Percentiles rank a stretch among this genome's conserved stretches.
Evolutionary conservation across 768 basidiomycete species (phyloP).

Genomic region (Artomyces pyxidatus): DNA sequence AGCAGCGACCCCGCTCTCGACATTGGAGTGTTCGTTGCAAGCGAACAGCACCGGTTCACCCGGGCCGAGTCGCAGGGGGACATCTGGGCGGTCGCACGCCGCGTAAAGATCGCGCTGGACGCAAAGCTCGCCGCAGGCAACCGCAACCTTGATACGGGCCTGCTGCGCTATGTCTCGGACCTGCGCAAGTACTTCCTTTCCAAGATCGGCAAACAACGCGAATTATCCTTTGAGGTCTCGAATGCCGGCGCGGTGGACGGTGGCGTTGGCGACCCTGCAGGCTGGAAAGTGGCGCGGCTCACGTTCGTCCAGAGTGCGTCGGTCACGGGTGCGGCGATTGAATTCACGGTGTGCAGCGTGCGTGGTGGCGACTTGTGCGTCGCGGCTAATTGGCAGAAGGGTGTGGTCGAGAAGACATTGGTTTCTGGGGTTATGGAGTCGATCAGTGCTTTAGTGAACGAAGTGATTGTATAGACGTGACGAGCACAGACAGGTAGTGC

Average conservation of each 20-base stretch:
- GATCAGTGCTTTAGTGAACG: no score
- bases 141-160: neutral
- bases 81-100: neutral
- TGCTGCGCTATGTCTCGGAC: neutral
- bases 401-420: neutral
- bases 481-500: no score
- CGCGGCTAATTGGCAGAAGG: neutral
- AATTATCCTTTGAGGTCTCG: neutral
- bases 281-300: neutral
- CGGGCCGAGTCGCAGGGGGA: neutral
- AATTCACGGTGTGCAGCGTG: neutral
- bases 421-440: neutral
- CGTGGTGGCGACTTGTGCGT: conserved; percentile 1
- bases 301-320: neutral
- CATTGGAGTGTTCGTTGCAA: neutral
- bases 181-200: neutral
- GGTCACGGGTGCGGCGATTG: neutral
- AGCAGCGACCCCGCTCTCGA: neutral
- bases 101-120: neutral
- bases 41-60: neutral
- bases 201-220: neutral
- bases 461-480: no score
- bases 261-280: neutral
- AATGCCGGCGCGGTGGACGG: neutral
- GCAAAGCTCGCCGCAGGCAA: neutral